A percentile compares a stretch with the other conserved stretches of the same genome.
These are phyloP conservation scores for Cyclocybe aegerita DNA, from an alignment of 768 basidiomycete genomes.

Conservation along the genomic window DNA sequence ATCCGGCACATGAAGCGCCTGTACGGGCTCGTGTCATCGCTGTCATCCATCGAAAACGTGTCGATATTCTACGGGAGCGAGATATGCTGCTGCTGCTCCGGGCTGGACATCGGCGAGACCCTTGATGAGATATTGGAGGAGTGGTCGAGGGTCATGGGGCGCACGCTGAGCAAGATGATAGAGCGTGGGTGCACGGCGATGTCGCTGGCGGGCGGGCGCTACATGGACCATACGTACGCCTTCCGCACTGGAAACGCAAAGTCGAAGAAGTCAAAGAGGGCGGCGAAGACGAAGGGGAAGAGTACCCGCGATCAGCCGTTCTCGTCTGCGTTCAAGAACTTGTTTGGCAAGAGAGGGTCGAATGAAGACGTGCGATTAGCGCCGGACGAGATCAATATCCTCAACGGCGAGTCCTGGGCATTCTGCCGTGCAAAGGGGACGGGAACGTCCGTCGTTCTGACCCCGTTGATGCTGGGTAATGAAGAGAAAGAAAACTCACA, in stretches of 20 bases:
- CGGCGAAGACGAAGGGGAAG: background rate
- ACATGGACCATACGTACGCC: constrained; percentile 19
- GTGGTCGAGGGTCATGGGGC: constrained; percentile 20
- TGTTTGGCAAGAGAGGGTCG: constrained; percentile 9
- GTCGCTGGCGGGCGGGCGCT: constrained; percentile 17
- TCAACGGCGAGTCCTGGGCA: constrained; percentile 17
- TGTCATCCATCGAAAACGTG: constrained; percentile 12
- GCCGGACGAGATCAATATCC: constrained; percentile 7
- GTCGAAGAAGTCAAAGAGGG: background rate
- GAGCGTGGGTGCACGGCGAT: constrained; percentile 14
- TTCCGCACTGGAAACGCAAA: constrained; percentile 10
- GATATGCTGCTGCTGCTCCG: constrained; percentile 20
- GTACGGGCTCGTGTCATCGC: constrained; percentile 6
- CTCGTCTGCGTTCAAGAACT: constrained; percentile 2
- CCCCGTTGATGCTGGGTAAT: constrained; percentile 5
- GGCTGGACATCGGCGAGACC: constrained; percentile 7
- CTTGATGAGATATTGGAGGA: constrained; percentile 15
- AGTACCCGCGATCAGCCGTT: no score
- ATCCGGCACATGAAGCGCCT: constrained; percentile 14
- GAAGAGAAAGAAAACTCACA: constrained; percentile 6
- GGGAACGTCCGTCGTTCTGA: constrained; percentile 14
- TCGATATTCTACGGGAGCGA: constrained; percentile 14
- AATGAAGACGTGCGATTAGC: constrained; percentile 1
- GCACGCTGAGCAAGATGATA: constrained; percentile 15
- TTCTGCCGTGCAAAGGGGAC: constrained; percentile 13